A percentile compares a stretch with the other conserved stretches of the same genome.
phyloP scores from a whole-genome alignment of 1,139 yeast genomes.

The Kodamaea anthophila region DNA sequence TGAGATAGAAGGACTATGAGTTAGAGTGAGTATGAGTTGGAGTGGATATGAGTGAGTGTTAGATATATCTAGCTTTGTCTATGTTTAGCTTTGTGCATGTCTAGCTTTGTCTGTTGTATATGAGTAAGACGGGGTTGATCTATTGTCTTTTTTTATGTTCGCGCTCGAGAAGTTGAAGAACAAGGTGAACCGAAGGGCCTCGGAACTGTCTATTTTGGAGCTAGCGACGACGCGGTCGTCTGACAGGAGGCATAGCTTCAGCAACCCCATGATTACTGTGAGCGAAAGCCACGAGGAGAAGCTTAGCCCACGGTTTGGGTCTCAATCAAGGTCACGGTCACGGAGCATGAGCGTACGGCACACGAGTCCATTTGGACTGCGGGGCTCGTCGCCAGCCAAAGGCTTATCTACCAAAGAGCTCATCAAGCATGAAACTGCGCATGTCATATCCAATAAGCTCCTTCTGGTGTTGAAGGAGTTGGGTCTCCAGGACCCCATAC shows the following conservation, averaged over 20 bases:
- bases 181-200: conserved; percentile 12
- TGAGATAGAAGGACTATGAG: no score
- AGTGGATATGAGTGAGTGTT: no score
- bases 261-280: conserved; percentile 19
- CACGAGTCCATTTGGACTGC: conserved; percentile 1
- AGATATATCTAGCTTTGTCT: no score
- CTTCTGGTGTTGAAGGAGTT: conserved; percentile 27
- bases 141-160: no score
- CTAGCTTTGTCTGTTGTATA: no score
- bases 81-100: no score
- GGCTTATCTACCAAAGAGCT: conserved; percentile 33
- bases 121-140: no score
- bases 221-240: conserved; percentile 5
- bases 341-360: conserved; percentile 6
- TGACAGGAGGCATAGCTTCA: conserved; percentile 15
- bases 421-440: conserved; percentile 30
- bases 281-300: conserved; percentile 11
- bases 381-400: conserved; percentile 2
- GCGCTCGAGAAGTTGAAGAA: conserved; percentile 13
- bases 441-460: conserved; percentile 34
- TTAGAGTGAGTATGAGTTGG: no score
- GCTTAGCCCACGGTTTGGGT: not conserved
- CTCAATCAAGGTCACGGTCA: conserved; percentile 13
- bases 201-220: conserved; percentile 11
- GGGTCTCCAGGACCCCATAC: conserved; percentile 39